Conservation (phyloP, 148 eudicot species). For the Salicornia ramosissima region DNA sequence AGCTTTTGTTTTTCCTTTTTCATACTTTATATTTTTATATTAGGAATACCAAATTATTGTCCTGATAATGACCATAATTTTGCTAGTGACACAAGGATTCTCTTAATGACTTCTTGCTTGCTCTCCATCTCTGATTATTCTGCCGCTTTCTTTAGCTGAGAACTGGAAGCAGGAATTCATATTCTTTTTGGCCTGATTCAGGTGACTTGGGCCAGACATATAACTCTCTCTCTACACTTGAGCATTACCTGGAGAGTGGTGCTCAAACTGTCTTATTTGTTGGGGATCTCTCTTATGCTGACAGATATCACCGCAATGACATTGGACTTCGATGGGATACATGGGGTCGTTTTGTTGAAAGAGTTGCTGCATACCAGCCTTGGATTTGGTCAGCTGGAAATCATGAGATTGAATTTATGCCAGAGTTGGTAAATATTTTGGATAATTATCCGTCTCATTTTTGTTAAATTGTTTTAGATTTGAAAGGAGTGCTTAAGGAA, state of each 20-base stretch:
- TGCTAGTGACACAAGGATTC: too few relatives aligned
- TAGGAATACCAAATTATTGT: background rate
- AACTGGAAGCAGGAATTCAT: background rate
- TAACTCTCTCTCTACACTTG: conserved; percentile 76
- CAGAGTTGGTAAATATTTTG: conserved; percentile 53
- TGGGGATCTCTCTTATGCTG: conserved; percentile 96
- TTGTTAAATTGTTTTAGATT: background rate
- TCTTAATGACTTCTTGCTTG: too few relatives aligned
- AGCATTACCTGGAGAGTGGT: conserved; percentile 69
- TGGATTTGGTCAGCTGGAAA: conserved; percentile 96
- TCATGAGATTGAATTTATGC: conserved; percentile 92
- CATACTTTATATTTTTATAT: too few relatives aligned
- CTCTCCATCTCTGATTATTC: too few relatives aligned
- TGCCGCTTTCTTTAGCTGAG: too few relatives aligned
- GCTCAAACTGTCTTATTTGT: conserved; percentile 71
- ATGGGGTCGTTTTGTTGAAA: conserved; percentile 81
- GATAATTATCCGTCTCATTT: background rate
- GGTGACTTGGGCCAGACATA: conserved; percentile 95
- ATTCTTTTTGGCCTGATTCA: conserved; percentile 24
- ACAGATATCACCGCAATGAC: conserved; percentile 63
- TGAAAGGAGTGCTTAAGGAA: background rate
- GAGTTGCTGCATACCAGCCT: conserved; percentile 76
- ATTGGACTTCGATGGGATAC: conserved; percentile 89
- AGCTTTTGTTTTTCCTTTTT: background rate
- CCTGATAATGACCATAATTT: too few relatives aligned